These are phyloP conservation scores for Podospora anserina DNA, from an alignment of 495 filamentous ascomycete genomes.

Conservation along the genomic window DNA sequence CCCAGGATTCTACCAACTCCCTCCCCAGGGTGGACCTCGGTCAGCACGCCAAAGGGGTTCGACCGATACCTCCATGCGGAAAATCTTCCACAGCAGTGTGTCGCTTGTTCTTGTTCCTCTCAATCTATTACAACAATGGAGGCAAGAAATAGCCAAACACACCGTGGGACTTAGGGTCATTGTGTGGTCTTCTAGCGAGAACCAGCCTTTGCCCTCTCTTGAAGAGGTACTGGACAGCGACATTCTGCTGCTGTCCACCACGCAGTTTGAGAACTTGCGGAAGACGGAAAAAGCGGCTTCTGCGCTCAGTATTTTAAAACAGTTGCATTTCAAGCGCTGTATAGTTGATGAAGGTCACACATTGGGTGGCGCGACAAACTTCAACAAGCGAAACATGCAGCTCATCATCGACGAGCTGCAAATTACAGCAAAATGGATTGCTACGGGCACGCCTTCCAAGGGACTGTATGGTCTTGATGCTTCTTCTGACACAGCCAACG, in stretches of 20 bases:
- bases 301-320: constrained; percentile 50
- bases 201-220: constrained; percentile 54
- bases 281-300: constrained; percentile 24
- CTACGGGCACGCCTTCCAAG: constrained; percentile 84
- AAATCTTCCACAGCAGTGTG: constrained; percentile 60
- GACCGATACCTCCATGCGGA: constrained; percentile 36
- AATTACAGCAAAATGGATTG: constrained; percentile 78
- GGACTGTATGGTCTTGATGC: constrained; percentile 67
- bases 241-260: constrained; percentile 72
- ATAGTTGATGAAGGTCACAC: constrained; percentile 92
- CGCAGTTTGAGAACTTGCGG: constrained; percentile 69
- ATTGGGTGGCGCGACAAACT: constrained; percentile 57
- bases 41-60: constrained; percentile 34
- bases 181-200: constrained; percentile 54
- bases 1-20: constrained; percentile 54
- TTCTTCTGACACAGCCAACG: background rate
- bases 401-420: constrained; percentile 63
- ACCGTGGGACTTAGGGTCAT: constrained; percentile 54
- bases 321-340: constrained; percentile 77
- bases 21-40: constrained; percentile 45
- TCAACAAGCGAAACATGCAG: constrained; percentile 61
- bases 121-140: constrained; percentile 71
- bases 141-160: constrained; percentile 65
- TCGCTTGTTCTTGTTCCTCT: constrained; percentile 69
- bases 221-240: constrained; percentile 66